Conservation (phyloP, 2,329 filamentous ascomycete genomes). For the Xylariaceae sp. region DNA sequence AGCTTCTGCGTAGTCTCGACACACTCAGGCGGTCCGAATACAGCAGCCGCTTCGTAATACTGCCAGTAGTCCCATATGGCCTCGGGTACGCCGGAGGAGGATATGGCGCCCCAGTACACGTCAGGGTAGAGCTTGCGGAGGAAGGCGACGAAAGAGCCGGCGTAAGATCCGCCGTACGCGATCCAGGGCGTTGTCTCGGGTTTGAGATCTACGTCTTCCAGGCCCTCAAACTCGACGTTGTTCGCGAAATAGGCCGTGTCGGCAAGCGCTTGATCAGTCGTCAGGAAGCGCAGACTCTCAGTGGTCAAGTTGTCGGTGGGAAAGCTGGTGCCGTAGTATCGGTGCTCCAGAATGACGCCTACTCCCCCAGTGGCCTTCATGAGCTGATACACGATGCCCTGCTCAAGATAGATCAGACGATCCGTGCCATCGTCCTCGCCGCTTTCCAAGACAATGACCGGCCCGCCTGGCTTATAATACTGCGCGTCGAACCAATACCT, state of each 20-base stretch:
- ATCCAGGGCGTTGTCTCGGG: conserved; percentile 63
- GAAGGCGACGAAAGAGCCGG: conserved; percentile 72
- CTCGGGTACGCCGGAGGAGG: conserved; percentile 70
- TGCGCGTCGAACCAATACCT: conserved; percentile 79
- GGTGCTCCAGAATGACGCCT: conserved; percentile 76
- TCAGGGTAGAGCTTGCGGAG: conserved; percentile 70
- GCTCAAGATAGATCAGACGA: conserved; percentile 63
- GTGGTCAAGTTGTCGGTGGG: conserved; percentile 59
- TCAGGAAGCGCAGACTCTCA: conserved; percentile 69
- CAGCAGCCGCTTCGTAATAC: conserved; percentile 44
- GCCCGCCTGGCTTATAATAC: conserved; percentile 69
- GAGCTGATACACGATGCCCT: conserved; percentile 68
- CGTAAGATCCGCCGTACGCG: conserved; percentile 77
- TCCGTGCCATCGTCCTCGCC: conserved; percentile 61
- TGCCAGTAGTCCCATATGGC: conserved; percentile 73
- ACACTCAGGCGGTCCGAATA: conserved; percentile 51
- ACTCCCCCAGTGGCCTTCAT: conserved; percentile 64
- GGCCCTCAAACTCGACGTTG: conserved; percentile 61
- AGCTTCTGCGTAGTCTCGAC: conserved; percentile 54
- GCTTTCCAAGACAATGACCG: conserved; percentile 67
- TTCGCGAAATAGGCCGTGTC: conserved; percentile 76
- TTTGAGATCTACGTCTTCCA: conserved; percentile 60
- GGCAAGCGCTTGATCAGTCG: conserved; percentile 74
- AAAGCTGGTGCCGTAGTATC: conserved; percentile 76
- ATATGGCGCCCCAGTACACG: conserved; percentile 70